Evolutionary conservation across 23 red algal species (phyloP).

Genomic region (Gracilaria vermiculophylla): DNA sequence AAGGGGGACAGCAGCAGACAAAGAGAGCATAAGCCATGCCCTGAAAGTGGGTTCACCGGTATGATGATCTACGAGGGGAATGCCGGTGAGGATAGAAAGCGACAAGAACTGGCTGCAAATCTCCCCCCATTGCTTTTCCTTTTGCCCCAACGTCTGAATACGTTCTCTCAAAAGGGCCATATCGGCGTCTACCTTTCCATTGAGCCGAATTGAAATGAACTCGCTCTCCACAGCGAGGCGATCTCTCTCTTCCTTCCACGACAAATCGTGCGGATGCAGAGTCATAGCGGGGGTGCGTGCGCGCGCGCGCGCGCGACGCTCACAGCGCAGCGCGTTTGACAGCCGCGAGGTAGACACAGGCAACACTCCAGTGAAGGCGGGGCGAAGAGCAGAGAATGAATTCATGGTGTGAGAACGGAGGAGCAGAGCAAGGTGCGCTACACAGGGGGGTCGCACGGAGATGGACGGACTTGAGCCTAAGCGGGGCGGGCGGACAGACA

Average conservation of each 20-base stretch:
- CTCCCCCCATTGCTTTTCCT: conserved; percentile 62
- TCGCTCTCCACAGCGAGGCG: conserved; percentile 54
- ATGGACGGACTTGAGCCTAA: background rate
- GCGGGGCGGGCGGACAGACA: background rate
- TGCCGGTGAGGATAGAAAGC: conserved; percentile 49
- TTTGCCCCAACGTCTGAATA: conserved; percentile 42
- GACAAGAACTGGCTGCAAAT: conserved; percentile 45
- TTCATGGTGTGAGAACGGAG: background rate
- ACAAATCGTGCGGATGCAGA: conserved; percentile 44
- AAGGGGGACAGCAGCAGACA: conserved; percentile 54
- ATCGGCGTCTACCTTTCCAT: conserved; percentile 42
- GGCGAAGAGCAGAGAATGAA: background rate
- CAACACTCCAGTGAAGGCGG: background rate
- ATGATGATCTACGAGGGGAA: conserved; percentile 34
- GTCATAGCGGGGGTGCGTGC: conserved; percentile 23
- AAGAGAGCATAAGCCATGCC: conserved; percentile 46
- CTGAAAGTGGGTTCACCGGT: conserved; percentile 34
- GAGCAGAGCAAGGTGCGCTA: no score
- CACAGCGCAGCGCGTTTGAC: background rate
- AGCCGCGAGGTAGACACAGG: background rate
- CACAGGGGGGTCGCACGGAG: background rate
- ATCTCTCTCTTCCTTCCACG: conserved; percentile 41
- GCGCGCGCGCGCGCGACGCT: background rate
- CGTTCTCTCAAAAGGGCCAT: conserved; percentile 57
- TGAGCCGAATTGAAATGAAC: conserved; percentile 22